Evolutionary conservation across 2,329 filamentous ascomycete species (phyloP).

Genomic region (Westerdykella aurantiaca): DNA sequence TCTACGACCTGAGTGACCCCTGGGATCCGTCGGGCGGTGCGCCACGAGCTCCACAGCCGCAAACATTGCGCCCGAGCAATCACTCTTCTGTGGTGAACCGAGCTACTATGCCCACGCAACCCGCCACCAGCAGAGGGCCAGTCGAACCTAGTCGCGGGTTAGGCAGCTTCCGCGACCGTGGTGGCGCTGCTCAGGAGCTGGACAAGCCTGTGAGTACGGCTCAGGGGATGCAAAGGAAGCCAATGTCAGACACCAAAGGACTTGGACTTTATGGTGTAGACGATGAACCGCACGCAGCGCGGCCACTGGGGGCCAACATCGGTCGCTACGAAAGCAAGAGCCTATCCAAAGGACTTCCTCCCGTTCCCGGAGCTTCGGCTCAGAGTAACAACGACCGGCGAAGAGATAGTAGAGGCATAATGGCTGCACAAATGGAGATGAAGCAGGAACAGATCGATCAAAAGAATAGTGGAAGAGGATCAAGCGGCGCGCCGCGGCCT

Average conservation of each 20-base stretch:
- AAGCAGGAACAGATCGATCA: slow-evolving; percentile 36
- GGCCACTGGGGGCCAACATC: slow-evolving; percentile 22
- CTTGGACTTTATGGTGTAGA: slow-evolving; percentile 30
- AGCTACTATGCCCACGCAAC: slow-evolving; percentile 16
- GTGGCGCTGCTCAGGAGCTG: slow-evolving; percentile 5
- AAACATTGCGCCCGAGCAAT: slow-evolving; percentile 13
- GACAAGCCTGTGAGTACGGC: slow-evolving; percentile 9
- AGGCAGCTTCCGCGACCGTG: slow-evolving; percentile 30
- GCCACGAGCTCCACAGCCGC: slow-evolving; percentile 13
- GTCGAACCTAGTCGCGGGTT: slow-evolving; percentile 19
- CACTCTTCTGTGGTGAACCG: slow-evolving; percentile 13
- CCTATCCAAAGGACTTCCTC: slow-evolving; percentile 17
- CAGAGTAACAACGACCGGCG: slow-evolving; percentile 14
- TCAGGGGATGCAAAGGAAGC: slow-evolving; percentile 20
- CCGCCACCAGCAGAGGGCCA: slow-evolving; percentile 30
- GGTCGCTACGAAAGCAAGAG: slow-evolving; percentile 33
- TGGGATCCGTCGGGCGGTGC: slow-evolving; percentile 29
- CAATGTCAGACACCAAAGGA: slow-evolving; percentile 19
- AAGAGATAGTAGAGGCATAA: slow-evolving; percentile 31
- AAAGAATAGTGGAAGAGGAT: slow-evolving; percentile 29
- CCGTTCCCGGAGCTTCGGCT: slow-evolving; percentile 12
- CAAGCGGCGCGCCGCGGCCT: slow-evolving; percentile 30
- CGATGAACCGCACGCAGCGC: slow-evolving; percentile 14
- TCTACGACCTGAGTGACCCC: slow-evolving; percentile 30
- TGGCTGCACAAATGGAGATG: slow-evolving; percentile 35